Conservation (phyloP, 2,329 filamentous ascomycete genomes). For the Triangularia verruculosa region DNA sequence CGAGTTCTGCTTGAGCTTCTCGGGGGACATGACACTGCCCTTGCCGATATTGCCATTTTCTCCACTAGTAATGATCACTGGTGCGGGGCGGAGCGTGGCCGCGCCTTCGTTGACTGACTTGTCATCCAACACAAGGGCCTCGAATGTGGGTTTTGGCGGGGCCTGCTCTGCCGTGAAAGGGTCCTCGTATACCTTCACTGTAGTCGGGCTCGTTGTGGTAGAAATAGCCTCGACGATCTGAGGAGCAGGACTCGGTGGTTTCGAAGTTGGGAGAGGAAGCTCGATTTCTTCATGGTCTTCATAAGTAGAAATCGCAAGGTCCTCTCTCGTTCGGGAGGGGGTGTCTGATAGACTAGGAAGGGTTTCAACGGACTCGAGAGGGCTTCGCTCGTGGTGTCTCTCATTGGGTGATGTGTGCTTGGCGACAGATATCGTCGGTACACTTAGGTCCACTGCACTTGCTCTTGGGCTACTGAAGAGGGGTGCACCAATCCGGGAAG, state of each 20-base stretch:
- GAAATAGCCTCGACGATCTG: neutral
- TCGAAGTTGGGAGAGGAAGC: neutral
- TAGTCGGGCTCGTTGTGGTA: slow-evolving; percentile 25
- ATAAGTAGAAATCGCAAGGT: neutral
- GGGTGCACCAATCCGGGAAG: slow-evolving; percentile 32
- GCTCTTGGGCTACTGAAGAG: slow-evolving; percentile 43
- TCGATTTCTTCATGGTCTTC: neutral
- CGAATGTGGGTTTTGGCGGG: slow-evolving; percentile 45
- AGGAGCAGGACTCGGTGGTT: neutral
- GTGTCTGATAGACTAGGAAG: slow-evolving; percentile 23
- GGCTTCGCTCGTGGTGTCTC: slow-evolving; percentile 7
- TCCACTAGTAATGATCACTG: slow-evolving; percentile 6
- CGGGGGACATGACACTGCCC: slow-evolving; percentile 39
- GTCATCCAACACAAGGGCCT: slow-evolving; percentile 55
- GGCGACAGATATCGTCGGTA: slow-evolving; percentile 43
- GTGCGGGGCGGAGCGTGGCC: slow-evolving; percentile 32
- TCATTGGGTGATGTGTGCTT: slow-evolving; percentile 13
- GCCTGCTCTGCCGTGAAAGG: slow-evolving; percentile 52
- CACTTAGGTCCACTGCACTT: slow-evolving; percentile 52
- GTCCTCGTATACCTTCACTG: slow-evolving; percentile 61
- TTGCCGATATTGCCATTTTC: slow-evolving; percentile 17
- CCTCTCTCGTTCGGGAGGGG: slow-evolving; percentile 26
- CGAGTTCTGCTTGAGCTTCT: slow-evolving; percentile 55
- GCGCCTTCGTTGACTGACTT: slow-evolving; percentile 58
- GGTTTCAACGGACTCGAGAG: slow-evolving; percentile 12